Percentiles rank a stretch among this genome's conserved stretches.
Conservation (phyloP, 2,329 filamentous ascomycete species). For the Sarocladium strictum region DNA sequence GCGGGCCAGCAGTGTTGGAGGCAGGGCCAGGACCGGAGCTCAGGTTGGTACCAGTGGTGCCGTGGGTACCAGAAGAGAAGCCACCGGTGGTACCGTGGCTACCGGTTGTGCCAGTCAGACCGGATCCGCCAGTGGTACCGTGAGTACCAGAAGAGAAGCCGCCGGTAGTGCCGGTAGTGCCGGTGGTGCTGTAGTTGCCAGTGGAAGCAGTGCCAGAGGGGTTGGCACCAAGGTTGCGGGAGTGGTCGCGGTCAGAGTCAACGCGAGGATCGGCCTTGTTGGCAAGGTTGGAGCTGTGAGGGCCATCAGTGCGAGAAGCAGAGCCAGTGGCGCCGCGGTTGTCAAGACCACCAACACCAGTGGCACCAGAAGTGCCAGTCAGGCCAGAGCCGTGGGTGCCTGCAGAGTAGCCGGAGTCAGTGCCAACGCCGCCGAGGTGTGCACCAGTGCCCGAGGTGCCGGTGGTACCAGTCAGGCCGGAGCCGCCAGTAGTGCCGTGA, state of each 20-base stretch:
- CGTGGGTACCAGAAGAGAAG: conserved; percentile 13
- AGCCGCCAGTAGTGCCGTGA: conserved; percentile 16
- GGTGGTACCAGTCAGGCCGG: conserved; percentile 19
- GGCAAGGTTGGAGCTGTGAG: conserved; percentile 37
- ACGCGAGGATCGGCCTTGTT: conserved; percentile 51
- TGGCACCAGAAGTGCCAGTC: conserved; percentile 16
- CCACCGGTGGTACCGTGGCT: conserved; percentile 18
- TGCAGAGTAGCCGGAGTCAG: conserved; percentile 24
- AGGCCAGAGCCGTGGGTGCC: conserved; percentile 20
- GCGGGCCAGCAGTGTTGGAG: conserved; percentile 31
- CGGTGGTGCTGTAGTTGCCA: conserved; percentile 16
- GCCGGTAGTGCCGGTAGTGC: background rate
- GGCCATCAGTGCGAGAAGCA: conserved; percentile 27
- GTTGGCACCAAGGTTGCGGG: conserved; percentile 26
- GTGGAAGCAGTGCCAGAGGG: conserved; percentile 15
- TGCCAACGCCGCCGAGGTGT: conserved; percentile 17
- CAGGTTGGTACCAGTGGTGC: conserved; percentile 16
- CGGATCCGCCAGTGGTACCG: conserved; percentile 21
- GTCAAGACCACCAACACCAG: conserved; percentile 15
- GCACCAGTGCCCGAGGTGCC: conserved; percentile 15
- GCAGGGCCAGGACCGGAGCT: conserved; percentile 22
- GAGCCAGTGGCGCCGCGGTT: conserved; percentile 2
- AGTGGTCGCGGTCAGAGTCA: conserved; percentile 44
- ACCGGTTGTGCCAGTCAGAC: conserved; percentile 20
- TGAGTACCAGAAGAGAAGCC: background rate